Evolutionary conservation across 371 early-diverging fungal genomes (phyloP), one percentile per base, ranked within the genome.

Genomic region (Actinomucor elegans): DNA sequence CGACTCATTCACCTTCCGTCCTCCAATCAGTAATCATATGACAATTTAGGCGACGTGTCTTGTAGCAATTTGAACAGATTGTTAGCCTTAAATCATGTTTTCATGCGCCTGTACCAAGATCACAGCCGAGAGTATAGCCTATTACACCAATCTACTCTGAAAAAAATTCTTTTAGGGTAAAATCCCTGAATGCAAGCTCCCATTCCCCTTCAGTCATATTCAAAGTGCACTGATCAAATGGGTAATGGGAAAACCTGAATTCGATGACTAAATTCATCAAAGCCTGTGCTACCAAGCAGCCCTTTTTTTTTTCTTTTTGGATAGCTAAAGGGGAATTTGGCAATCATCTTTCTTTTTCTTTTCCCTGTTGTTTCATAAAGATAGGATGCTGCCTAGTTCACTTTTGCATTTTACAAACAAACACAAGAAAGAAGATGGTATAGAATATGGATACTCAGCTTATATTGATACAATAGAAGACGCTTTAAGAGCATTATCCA

Each of bases 391-490:
- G 17, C 55, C 55, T 4, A 54, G 55, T 23, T 48, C 55, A 5
- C 49, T 61, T 12, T 46, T 61, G 28, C 55, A 50, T 24, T 61
- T 55, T 29, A 55, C 37, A 1, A 42, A 26, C 29, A 59, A 44
- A 11, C 55, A 38, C 14, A 48, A 27, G 11, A 52, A 17, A 3
- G 29, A 36, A 2, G 27, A 31, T 11, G 34, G 49, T 15, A 11
- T 20, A 11, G 24, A 33, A 6, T 29, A 23, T 8, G 51, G 32
- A 1, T 61, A 61, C 26, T 28, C 51, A 2, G 15, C 45, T 6
- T 15, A 47, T 15, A 56, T 61, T 23, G 51, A 56, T 29, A 55
- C 61, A 15, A 46, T 61, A 17, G 61, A 61, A 17, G 61, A 61
- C 52, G 18, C 48, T 3, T 7, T 61, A 12, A 55, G 61, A 35